Base-by-base conservation (phyloP, 1,139 yeast genomes). In the Scheffersomyces stambukii region DNA sequence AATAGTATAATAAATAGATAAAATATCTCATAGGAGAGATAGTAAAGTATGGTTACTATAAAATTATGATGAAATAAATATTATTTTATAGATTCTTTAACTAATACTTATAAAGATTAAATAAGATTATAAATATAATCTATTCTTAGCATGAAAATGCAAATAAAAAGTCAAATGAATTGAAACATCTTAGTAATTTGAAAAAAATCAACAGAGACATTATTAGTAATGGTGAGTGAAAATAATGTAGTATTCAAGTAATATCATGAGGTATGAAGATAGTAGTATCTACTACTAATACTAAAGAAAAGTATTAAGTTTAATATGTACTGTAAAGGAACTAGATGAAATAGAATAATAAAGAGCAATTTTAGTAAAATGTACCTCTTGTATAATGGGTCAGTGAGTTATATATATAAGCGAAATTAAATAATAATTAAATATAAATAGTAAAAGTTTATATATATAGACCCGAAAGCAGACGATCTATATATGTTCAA, bases 151-250 rank as follows among this genome's bases (percentile, higher is more conserved):
- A 35, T 33, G 37, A 33, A 33, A 35, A 33, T 33, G 29, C 13
- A 17, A 23, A 23, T n/a, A 24, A 10, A 30, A 23, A 27, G 27
- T 9, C 18, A 24, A 35, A 37, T 35, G 38, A 24, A 32, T 23
- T 33, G 37, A 33, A 32, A 33, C 37, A 33, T 33, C 37, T 33
- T 16, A 33, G 37, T 33, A 33, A 21, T 36, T 33, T 28, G 25
- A 16, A 24, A 33, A 19, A 16, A 33, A 33, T 27, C 37, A 33
- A 32, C 36, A 33, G 37, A 28, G 37, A 24, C 16, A 19, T 31
- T 31, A 21, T 23, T 8, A 28, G 36, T 31, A 31, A 19, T 29
- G 36, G 36, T 22, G 33, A 32, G 24, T 31, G 33, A 31, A 35
- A 34, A 20, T 23, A 26, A 26, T 15, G 20, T 10, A 32, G 36